These are phyloP conservation scores for Sporothrix variecibatus DNA, from an alignment of 2,329 filamentous ascomycete genomes.

Conservation along the genomic window DNA sequence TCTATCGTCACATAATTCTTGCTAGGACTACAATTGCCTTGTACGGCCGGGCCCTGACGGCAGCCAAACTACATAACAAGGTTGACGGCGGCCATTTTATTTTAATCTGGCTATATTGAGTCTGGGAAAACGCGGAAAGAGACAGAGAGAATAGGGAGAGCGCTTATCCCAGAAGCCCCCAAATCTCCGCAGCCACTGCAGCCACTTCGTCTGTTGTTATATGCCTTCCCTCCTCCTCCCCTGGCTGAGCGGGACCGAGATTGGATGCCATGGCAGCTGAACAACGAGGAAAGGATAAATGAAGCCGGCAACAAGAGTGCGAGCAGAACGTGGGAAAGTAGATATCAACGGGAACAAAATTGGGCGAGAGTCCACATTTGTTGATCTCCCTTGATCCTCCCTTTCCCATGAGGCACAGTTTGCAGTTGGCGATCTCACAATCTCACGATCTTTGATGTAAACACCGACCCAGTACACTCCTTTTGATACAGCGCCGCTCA, in stretches of 20 bases:
- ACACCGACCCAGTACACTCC: not conserved
- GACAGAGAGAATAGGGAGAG: not conserved
- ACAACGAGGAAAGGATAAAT: not conserved
- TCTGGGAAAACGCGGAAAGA: not conserved
- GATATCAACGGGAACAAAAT: not conserved
- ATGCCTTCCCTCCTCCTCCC: not conserved
- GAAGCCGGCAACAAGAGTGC: not conserved
- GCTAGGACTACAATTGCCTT: no score
- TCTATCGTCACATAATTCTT: no score
- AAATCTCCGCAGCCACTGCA: not conserved
- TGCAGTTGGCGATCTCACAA: not conserved
- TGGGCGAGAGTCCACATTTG: not conserved
- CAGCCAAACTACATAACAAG: not conserved
- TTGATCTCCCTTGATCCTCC: no score
- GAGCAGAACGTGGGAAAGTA: not conserved
- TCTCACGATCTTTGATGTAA: not conserved
- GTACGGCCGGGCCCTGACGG: no score
- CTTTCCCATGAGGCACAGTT: not conserved
- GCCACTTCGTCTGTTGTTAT: not conserved
- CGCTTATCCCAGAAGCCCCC: not conserved
- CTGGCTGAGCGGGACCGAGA: not conserved
- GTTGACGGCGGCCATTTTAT: not conserved
- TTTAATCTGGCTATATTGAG: conserved; percentile 4
- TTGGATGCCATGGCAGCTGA: not conserved
- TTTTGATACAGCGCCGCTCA: not conserved